Percentiles rank a stretch among this genome's conserved stretches.
Conservation (phyloP, 1,139 yeast genomes). For the Blastobotrys raffinosifermentans region DNA sequence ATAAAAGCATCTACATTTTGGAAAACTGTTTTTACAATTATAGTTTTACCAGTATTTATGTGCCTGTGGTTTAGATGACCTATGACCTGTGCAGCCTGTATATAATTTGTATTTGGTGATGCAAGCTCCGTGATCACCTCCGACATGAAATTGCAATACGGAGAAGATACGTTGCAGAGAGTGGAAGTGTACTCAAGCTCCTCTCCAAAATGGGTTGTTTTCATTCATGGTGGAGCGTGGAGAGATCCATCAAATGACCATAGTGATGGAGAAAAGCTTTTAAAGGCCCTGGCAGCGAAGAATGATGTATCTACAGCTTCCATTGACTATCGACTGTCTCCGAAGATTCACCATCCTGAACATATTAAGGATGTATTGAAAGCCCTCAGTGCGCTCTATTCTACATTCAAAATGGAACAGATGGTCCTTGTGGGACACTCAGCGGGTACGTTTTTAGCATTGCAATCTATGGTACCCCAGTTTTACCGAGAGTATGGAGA, state of each 20-base stretch:
- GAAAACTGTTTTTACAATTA: too few relatives aligned
- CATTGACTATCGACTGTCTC: constrained; percentile 65
- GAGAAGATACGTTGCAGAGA: neutral
- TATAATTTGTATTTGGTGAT: too few relatives aligned
- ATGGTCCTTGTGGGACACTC: constrained; percentile 64
- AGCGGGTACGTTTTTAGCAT: constrained; percentile 68
- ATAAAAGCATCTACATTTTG: too few relatives aligned
- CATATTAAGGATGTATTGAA: constrained; percentile 53
- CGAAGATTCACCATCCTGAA: constrained; percentile 55
- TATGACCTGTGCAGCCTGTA: too few relatives aligned
- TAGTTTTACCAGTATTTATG: too few relatives aligned
- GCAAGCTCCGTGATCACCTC: neutral
- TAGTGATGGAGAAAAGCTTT: constrained; percentile 46
- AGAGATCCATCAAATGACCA: constrained; percentile 59
- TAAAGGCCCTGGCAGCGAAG: constrained; percentile 19
- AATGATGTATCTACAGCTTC: constrained; percentile 32
- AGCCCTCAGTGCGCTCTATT: constrained; percentile 38
- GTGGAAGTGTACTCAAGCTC: neutral
- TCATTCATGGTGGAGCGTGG: constrained; percentile 91
- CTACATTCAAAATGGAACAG: constrained; percentile 28
- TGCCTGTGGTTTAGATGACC: too few relatives aligned
- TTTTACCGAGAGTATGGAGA: constrained; percentile 7
- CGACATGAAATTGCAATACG: neutral
- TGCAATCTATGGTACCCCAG: constrained; percentile 43
- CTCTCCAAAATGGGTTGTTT: constrained; percentile 35